Conservation (phyloP, 768 basidiomycete genomes). For the Agaricus sinodeliciosus region DNA sequence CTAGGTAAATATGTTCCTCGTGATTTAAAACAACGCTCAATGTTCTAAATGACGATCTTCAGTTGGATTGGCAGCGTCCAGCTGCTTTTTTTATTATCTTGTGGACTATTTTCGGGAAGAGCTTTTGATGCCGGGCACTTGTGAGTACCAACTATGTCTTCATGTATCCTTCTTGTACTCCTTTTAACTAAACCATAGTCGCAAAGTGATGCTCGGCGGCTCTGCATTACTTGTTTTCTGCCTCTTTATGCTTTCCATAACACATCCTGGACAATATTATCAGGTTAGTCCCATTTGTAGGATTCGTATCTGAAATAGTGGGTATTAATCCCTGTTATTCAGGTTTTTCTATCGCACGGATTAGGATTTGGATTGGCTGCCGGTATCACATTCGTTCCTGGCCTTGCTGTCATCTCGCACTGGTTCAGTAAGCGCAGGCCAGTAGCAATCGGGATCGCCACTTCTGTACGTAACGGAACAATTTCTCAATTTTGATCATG, state of each 20-base stretch:
- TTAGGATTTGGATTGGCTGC: conserved; percentile 42
- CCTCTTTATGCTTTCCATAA: conserved; percentile 41
- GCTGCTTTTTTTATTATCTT: conserved; percentile 36
- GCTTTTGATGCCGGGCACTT: conserved; percentile 50
- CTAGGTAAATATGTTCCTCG: conserved; percentile 21
- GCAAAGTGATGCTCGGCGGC: conserved; percentile 38
- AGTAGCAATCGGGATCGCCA: conserved; percentile 28
- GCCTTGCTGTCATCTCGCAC: conserved; percentile 28
- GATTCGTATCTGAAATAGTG: not conserved
- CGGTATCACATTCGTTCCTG: conserved; percentile 46
- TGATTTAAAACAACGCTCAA: not conserved
- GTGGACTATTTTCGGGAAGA: conserved; percentile 39
- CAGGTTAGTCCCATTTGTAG: conserved; percentile 20
- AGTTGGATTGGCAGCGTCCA: conserved; percentile 45
- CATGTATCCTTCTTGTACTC: too few relatives aligned
- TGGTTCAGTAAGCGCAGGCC: conserved; percentile 29
- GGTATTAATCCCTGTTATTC: conserved; percentile 14
- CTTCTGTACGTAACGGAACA: conserved; percentile 18
- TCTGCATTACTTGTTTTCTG: conserved; percentile 36
- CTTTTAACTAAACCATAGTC: conserved; percentile 19
- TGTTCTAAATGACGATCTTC: not conserved
- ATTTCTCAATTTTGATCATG: too few relatives aligned
- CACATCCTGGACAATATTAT: conserved; percentile 31
- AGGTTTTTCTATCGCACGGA: conserved; percentile 45
- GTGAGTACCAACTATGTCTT: conserved; percentile 16